phyloP scores from a whole-genome alignment of 2,329 filamentous ascomycete genomes.

The Chaetomiaceae sp. region DNA sequence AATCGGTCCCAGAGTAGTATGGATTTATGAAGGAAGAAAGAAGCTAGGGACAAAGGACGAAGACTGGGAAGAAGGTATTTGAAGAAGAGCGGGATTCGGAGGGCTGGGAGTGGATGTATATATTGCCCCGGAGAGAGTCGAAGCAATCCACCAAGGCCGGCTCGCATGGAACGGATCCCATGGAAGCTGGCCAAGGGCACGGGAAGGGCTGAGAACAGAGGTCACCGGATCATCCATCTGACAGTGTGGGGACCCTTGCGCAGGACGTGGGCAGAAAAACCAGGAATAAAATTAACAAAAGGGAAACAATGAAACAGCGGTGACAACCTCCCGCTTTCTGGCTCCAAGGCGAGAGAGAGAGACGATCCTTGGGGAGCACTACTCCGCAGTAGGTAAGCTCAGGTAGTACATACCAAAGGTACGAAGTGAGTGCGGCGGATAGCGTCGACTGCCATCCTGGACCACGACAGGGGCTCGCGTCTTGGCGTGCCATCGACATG shows the following conservation, averaged over 20 bases:
- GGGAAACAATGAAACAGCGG: conserved; percentile 29
- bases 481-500: conserved; percentile 13
- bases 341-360: conserved; percentile 17
- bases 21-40: background rate
- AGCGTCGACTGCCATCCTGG: conserved; percentile 19
- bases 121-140: conserved; percentile 2
- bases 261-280: conserved; percentile 18
- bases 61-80: conserved; percentile 13
- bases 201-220: conserved; percentile 26
- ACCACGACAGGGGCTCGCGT: conserved; percentile 12
- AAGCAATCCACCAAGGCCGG: conserved; percentile 13
- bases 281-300: conserved; percentile 25
- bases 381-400: conserved; percentile 24
- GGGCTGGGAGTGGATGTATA: conserved; percentile 16
- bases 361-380: conserved; percentile 27
- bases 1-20: too few species aligned
- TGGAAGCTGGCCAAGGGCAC: conserved; percentile 20
- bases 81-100: background rate
- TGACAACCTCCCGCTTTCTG: conserved; percentile 26
- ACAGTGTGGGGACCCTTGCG: conserved; percentile 26
- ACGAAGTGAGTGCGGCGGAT: conserved; percentile 21
- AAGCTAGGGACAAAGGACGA: background rate
- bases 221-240: conserved; percentile 30
- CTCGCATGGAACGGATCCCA: conserved; percentile 17
- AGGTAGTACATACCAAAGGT: conserved; percentile 23